Percentiles rank a stretch among this genome's conserved stretches.
phyloP scores from a whole-genome alignment of 2,329 filamentous ascomycete genomes.

The Paraphoma sp. region DNA sequence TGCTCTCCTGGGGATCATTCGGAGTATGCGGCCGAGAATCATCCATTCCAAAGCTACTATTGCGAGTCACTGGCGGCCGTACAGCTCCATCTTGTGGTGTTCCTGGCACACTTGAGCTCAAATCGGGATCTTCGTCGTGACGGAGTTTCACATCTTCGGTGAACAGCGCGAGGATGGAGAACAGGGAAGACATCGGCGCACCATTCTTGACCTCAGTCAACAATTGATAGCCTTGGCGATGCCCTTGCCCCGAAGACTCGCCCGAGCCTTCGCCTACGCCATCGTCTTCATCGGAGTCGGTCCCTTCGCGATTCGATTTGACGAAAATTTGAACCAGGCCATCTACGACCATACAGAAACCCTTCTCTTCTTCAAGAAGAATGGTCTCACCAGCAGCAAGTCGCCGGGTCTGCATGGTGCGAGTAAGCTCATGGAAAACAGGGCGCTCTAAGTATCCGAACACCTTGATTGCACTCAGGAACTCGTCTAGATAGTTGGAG shows the following conservation, averaged over 20 bases:
- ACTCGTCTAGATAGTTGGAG: slow-evolving; percentile 97
- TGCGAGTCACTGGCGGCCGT: slow-evolving; percentile 30
- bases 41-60: slow-evolving; percentile 40
- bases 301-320: slow-evolving; percentile 72
- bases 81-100: slow-evolving; percentile 28
- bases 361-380: slow-evolving; percentile 95
- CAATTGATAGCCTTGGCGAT: slow-evolving; percentile 88
- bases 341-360: slow-evolving; percentile 96
- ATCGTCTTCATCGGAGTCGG: slow-evolving; percentile 52
- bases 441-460: slow-evolving; percentile 96
- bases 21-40: slow-evolving; percentile 43
- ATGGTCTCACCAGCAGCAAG: slow-evolving; percentile 95
- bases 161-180: slow-evolving; percentile 95
- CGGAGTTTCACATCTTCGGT: slow-evolving; percentile 90
- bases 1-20: slow-evolving; percentile 22
- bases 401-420: slow-evolving; percentile 98
- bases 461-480: slow-evolving; percentile 97
- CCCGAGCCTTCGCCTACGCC: slow-evolving; percentile 52
- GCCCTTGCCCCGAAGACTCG: slow-evolving; percentile 68
- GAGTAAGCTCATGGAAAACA: slow-evolving; percentile 95
- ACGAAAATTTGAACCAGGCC: slow-evolving; percentile 97
- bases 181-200: slow-evolving; percentile 96
- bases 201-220: slow-evolving; percentile 98
- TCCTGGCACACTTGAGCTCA: slow-evolving; percentile 33
- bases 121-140: slow-evolving; percentile 71